Evolutionary conservation across 352 stramenopile genomes (phyloP), one percentile per base, ranked within the genome.

Genomic region (Lagenidium giganteum): DNA sequence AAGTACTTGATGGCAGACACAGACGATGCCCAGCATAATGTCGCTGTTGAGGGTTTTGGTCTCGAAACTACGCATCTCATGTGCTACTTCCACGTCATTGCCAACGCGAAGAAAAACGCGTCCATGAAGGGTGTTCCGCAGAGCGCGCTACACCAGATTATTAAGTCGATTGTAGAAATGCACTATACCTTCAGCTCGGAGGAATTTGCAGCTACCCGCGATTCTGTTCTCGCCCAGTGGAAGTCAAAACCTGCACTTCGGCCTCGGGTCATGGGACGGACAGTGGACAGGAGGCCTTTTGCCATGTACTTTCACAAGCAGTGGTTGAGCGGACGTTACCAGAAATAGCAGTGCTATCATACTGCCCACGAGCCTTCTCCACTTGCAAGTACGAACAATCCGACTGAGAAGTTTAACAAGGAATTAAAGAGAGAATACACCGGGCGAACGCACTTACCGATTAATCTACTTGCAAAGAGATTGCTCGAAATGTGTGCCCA

Each of bases 41-140:
- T 25, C 7, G 31, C 54, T n/a, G n/a, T n/a, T n/a, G n/a, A n/a
- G n/a, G n/a, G n/a, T n/a, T n/a, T n/a, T n/a, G n/a, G n/a, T n/a
- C n/a, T n/a, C n/a, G n/a, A n/a, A n/a, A n/a, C n/a, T n/a, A n/a
- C n/a, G n/a, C n/a, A n/a, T 21, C 29, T 57, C 12, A 61, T 61
- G 39, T 61, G 52, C 16, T 55, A 45, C 16, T 61, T 41, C 25
- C 39, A 55, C n/a, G 40, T 61, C 1, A 30, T 61, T 9, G 37
- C 42, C 2, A 55, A 61, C 8, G 33, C 41, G n/a, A n/a, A 7
- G 14, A 17, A 4, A 35, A 55, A 18, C 22, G 17, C 4, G 12
- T 38, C 3, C 40, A 36, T 6, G n/a, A n/a, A n/a, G 26, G 39
- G n/a, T n/a, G 1, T 51, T 8, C 8, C 12, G 4, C 8, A n/a